Percentiles rank a stretch among this genome's conserved stretches.
phyloP scores from a whole-genome alignment of 805 yeast species.

The Jamesozyma rosinii region DNA sequence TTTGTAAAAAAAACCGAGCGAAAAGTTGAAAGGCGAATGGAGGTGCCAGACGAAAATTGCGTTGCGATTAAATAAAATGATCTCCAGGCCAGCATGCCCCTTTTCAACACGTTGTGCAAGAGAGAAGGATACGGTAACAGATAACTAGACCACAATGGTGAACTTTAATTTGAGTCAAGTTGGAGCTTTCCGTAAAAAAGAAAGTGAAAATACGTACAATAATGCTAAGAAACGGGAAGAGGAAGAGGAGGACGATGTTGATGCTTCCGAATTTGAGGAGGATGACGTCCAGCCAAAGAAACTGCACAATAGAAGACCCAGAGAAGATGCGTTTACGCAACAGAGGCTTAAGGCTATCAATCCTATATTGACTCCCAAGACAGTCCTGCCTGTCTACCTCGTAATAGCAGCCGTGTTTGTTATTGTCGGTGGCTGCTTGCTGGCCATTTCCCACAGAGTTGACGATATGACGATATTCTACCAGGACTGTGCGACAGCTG shows the following conservation, averaged over 20 bases:
- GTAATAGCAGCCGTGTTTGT: constrained; percentile 71
- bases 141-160: too few relatives aligned
- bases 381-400: constrained; percentile 75
- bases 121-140: too few relatives aligned
- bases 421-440: constrained; percentile 80
- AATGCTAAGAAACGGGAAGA: constrained; percentile 12
- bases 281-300: constrained; percentile 34
- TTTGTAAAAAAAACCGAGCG: too few relatives aligned
- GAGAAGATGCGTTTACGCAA: constrained; percentile 67
- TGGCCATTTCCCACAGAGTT: constrained; percentile 60
- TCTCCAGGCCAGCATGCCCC: too few relatives aligned
- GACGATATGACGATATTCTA: constrained; percentile 69
- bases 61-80: too few relatives aligned
- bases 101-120: too few relatives aligned
- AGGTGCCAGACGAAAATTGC: too few relatives aligned
- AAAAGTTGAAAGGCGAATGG: too few relatives aligned
- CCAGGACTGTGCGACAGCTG: constrained; percentile 53
- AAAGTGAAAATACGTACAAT: constrained; percentile 11
- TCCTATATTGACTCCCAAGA: constrained; percentile 83
- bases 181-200: constrained; percentile 25
- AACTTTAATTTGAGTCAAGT: constrained; percentile 24
- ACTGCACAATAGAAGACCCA: constrained; percentile 53
- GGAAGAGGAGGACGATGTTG: constrained; percentile 27
- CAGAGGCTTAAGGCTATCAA: constrained; percentile 48
- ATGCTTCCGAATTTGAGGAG: constrained; percentile 31